These are phyloP conservation scores for Thielaviopsis musarum DNA, from an alignment of 2,329 filamentous ascomycete genomes.

Conservation along the genomic window DNA sequence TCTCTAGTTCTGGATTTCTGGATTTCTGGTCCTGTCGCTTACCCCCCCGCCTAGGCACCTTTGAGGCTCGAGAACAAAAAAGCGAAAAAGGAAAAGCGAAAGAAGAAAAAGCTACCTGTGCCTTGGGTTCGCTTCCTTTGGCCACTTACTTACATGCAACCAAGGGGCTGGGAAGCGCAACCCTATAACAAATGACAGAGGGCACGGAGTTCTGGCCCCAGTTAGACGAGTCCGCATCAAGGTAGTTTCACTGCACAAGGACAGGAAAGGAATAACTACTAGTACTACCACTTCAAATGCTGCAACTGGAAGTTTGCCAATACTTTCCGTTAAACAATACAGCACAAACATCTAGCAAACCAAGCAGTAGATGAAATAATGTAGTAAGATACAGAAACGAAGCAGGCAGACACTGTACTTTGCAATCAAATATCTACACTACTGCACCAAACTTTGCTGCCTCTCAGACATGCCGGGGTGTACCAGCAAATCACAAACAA, in stretches of 20 bases:
- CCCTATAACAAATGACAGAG: neutral
- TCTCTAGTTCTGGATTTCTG: neutral
- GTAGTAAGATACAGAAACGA: no score
- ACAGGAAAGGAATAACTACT: no score
- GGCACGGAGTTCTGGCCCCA: no score
- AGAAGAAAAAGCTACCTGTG: neutral
- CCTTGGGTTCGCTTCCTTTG: neutral
- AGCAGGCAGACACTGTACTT: no score
- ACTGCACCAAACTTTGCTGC: neutral
- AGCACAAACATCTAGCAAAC: no score
- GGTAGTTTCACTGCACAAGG: no score
- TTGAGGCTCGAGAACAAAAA: neutral
- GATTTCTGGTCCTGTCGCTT: neutral
- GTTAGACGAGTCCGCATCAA: no score
- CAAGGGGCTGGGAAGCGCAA: neutral
- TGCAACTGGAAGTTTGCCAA: no score
- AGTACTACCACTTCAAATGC: no score
- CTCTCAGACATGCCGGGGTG: neutral
- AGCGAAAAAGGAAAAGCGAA: neutral
- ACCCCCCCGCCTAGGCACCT: neutral
- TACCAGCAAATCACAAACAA: neutral
- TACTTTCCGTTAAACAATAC: no score
- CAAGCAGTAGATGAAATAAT: no score
- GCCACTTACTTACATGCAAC: neutral
- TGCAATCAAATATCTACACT: no score